phyloP scores from a whole-genome alignment of 352 stramenopile genomes.

The Thalassiosira hispida region DNA sequence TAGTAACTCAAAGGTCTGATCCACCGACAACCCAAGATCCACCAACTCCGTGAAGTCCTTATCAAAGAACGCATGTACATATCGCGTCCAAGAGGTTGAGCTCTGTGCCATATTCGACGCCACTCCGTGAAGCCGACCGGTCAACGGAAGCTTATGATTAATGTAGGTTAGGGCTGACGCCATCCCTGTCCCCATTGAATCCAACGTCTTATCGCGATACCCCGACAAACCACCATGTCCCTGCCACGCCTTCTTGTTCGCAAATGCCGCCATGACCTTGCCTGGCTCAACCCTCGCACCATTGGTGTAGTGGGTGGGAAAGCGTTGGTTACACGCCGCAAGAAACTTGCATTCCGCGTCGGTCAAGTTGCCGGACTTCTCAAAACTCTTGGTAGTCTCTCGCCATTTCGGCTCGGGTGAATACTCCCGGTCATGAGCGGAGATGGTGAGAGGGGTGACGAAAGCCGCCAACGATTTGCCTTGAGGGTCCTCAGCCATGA shows the following conservation, averaged over 20 bases:
- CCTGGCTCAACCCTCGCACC: not conserved
- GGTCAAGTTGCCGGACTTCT: not conserved
- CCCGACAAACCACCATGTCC: not conserved
- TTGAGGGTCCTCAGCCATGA: not conserved
- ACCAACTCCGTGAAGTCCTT: not conserved
- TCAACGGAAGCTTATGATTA: not conserved
- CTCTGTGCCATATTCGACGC: not conserved
- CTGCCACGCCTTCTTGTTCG: not conserved
- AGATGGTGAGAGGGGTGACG: not conserved
- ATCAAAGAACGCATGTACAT: not conserved
- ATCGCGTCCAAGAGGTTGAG: not conserved
- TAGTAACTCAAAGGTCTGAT: not conserved
- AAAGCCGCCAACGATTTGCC: not conserved
- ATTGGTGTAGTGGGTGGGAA: not conserved
- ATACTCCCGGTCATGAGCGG: not conserved
- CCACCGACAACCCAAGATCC: not conserved
- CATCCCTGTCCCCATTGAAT: not conserved
- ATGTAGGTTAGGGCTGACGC: not conserved
- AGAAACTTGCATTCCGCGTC: constrained; percentile 10
- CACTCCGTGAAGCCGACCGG: not conserved
- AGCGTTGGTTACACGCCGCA: not conserved
- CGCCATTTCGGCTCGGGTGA: not conserved
- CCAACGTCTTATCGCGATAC: not conserved
- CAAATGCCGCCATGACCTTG: not conserved
- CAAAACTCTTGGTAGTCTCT: not conserved